Base-by-base conservation (phyloP, 108 stramenopile species). In the Discostella stelligeroides region DNA sequence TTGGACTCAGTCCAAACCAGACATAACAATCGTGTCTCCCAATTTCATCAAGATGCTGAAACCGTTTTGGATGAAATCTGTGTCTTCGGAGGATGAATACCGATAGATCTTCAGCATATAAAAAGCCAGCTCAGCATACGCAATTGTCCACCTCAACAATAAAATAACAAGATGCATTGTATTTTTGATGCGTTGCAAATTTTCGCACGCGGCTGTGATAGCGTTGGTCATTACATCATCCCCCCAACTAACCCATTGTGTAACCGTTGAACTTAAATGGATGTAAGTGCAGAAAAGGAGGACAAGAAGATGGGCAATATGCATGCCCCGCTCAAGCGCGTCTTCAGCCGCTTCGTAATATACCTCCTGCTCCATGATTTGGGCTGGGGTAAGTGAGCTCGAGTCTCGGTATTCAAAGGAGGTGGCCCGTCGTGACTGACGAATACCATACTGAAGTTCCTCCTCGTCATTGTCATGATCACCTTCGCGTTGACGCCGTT, bases 81-180 rank as follows among this genome's bases (percentile, higher is more conserved):
- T 72, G 38, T 10, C 30, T 40, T 23, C 70, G 25, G 1, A 60
- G 60, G 15, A 63, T 29, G 27, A 51, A 72, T 1, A 72, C 27
- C 11, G 64, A 54, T 7, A 74, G 58, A 21, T 74, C 73, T 34
- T 73, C 50, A 18, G 72, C 72, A 56, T 64, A 64, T 3, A 73
- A 51, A 63, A 63, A 28, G 72, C 61, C 37, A 73, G 0, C 28
- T 73, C 72, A n/a, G 50, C 72, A 28, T 73, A 45, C 15, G 53
- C 38, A 2, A 11, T 43, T 20, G 51, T 46, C 61, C 61, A 73
- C 21, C 18, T 23, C 25, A 63, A 5, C 7, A 63, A 55, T 12
- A 63, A 73, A 23, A 63, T 13, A 46, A 25, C 7, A 4, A 4
- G 14, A 43, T 63, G 15, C 10, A 63, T 46, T 40, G 41, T 17